These are phyloP conservation scores for Aspergillus viridinutans DNA, from an alignment of 2,329 filamentous ascomycete species.

Conservation along the genomic window DNA sequence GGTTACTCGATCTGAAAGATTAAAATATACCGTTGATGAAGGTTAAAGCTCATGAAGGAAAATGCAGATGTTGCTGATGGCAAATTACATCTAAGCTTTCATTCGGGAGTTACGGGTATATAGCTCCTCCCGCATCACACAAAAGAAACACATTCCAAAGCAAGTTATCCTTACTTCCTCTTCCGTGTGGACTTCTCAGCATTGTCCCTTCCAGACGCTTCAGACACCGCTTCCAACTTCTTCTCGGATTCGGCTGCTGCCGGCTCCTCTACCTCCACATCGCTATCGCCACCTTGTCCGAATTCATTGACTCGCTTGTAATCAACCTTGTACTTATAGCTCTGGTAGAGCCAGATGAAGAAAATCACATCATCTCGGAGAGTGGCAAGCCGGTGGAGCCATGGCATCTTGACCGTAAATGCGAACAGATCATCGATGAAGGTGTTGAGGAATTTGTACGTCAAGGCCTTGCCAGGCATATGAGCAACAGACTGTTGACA, in stretches of 20 bases:
- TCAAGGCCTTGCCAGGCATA: slow-evolving; percentile 95
- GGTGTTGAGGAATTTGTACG: slow-evolving; percentile 96
- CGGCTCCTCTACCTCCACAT: slow-evolving; percentile 54
- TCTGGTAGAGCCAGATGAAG: slow-evolving; percentile 95
- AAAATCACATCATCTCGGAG: slow-evolving; percentile 96
- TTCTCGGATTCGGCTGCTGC: slow-evolving; percentile 16
- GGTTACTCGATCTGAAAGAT: background rate
- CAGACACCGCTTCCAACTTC: slow-evolving; percentile 16
- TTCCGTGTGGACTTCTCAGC: slow-evolving; percentile 28
- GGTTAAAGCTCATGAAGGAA: background rate
- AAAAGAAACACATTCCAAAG: background rate
- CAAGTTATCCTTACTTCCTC: slow-evolving; percentile 26
- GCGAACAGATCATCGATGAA: slow-evolving; percentile 99
- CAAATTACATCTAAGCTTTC: background rate
- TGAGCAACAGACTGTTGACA: slow-evolving; percentile 67
- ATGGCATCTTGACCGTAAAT: slow-evolving; percentile 99
- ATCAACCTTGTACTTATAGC: slow-evolving; percentile 87
- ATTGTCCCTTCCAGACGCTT: slow-evolving; percentile 27
- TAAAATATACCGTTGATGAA: background rate
- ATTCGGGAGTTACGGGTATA: background rate
- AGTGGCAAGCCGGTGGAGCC: slow-evolving; percentile 85
- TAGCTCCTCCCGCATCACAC: background rate
- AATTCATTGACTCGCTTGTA: slow-evolving; percentile 95
- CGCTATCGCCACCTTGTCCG: slow-evolving; percentile 94
- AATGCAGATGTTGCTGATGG: background rate